Percentiles rank a stretch among this genome's conserved stretches.
phyloP scores from a whole-genome alignment of 1,139 yeast species.

The Groenewaldozyma auringiensis region DNA sequence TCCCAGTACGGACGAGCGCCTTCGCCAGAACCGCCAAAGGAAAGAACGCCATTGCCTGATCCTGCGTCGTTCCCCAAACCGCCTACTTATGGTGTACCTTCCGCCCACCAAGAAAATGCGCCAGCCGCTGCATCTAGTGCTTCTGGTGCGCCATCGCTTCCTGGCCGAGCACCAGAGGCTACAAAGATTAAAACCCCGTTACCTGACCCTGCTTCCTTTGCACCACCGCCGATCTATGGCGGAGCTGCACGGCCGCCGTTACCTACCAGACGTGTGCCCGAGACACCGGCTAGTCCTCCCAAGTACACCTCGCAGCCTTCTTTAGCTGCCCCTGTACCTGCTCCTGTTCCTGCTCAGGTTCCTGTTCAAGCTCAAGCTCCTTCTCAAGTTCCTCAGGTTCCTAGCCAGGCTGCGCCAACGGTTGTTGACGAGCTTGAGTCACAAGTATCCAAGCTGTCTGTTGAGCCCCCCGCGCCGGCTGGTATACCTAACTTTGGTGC shows the following conservation, averaged over 20 bases:
- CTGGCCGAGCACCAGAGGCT: slow-evolving; percentile 11
- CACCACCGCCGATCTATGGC: slow-evolving; percentile 15
- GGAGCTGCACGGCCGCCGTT: slow-evolving; percentile 11
- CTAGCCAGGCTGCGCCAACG: background rate
- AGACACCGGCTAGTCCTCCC: background rate
- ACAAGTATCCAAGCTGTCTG: background rate
- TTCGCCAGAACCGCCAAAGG: background rate
- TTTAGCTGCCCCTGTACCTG: slow-evolving; percentile 3
- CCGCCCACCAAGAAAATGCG: background rate
- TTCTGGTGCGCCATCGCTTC: slow-evolving; percentile 11
- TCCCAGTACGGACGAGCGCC: background rate
- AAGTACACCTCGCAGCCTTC: background rate
- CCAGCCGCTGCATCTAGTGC: slow-evolving; percentile 7
- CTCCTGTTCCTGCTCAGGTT: slow-evolving; percentile 10
- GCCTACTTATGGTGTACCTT: slow-evolving; percentile 27
- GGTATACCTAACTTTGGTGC: slow-evolving; percentile 27
- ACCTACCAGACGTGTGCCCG: slow-evolving; percentile 6
- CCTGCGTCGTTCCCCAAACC: slow-evolving; percentile 40
- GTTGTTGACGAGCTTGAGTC: background rate
- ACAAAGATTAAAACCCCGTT: too few species aligned
- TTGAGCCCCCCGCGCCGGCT: slow-evolving; percentile 10
- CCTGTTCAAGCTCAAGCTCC: background rate
- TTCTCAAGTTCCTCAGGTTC: background rate
- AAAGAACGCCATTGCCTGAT: slow-evolving; percentile 31
- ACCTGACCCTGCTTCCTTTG: slow-evolving; percentile 32